Evolutionary conservation across 1,284 basidiomycete species (phyloP).

Genomic region (Rhodotorula sp.): DNA sequence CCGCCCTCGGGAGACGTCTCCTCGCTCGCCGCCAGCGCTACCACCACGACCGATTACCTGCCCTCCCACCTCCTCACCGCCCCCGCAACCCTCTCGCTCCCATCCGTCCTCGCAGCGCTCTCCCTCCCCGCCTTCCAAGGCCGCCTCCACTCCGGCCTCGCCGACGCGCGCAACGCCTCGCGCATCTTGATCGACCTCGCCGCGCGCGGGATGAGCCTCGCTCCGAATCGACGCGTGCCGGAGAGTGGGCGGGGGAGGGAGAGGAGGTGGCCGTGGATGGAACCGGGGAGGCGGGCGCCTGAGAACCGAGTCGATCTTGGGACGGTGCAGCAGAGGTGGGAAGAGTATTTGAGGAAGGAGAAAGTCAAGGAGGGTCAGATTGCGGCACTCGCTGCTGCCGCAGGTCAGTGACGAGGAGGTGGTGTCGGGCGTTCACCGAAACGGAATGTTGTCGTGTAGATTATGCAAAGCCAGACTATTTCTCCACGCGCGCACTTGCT

Average conservation of each 20-base stretch:
- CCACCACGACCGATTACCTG: slow-evolving; percentile 6
- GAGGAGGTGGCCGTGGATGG: slow-evolving; percentile 78
- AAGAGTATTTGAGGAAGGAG: not conserved
- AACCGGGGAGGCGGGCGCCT: slow-evolving; percentile 52
- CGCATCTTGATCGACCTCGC: slow-evolving; percentile 74
- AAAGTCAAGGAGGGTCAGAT: not conserved
- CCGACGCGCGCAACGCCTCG: slow-evolving; percentile 81
- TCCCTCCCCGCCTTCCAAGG: slow-evolving; percentile 64
- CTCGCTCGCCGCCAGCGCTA: slow-evolving; percentile 54
- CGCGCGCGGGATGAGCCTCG: slow-evolving; percentile 62
- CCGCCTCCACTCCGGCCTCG: slow-evolving; percentile 79
- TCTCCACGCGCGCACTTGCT: too few species aligned
- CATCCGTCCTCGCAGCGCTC: slow-evolving; percentile 49
- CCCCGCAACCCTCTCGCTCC: slow-evolving; percentile 47
- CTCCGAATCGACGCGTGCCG: slow-evolving; percentile 69
- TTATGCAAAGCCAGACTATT: too few species aligned
- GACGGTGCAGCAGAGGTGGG: not conserved
- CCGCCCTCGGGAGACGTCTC: slow-evolving; percentile 20
- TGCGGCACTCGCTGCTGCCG: not conserved
- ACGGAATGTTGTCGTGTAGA: too few species aligned
- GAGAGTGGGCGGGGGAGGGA: slow-evolving; percentile 52
- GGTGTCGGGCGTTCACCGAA: too few species aligned
- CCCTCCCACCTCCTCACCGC: slow-evolving; percentile 39
- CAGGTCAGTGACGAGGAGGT: too few species aligned
- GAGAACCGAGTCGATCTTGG: slow-evolving; percentile 8